A percentile compares a stretch with the other conserved stretches of the same genome.
phyloP scores from a whole-genome alignment of 768 basidiomycete species.

The Amanita phalloides region DNA sequence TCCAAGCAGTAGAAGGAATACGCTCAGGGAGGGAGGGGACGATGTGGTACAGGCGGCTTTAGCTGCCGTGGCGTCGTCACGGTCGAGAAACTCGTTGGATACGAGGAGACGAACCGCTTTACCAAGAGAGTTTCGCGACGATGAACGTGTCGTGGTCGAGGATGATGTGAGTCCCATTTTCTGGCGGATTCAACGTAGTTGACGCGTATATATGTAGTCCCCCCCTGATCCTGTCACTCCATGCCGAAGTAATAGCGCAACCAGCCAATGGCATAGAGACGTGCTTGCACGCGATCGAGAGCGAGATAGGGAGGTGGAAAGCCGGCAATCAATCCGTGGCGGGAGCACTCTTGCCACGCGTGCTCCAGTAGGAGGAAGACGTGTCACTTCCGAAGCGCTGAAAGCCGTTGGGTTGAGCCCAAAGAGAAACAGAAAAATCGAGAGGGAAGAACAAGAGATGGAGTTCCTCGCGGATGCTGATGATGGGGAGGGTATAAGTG shows the following conservation, averaged over 20 bases:
- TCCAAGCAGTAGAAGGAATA: background rate
- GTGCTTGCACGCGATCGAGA: background rate
- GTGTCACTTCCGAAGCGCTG: conserved; percentile 56
- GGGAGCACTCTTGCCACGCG: conserved; percentile 45
- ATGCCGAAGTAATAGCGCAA: conserved; percentile 11
- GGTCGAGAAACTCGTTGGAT: conserved; percentile 33
- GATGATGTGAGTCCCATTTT: background rate
- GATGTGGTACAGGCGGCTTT: conserved; percentile 47
- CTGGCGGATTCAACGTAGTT: background rate
- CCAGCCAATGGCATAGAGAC: background rate
- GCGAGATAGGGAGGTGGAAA: conserved; percentile 19
- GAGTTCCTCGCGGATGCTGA: conserved; percentile 8
- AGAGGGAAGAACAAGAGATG: background rate
- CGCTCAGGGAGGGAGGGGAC: conserved; percentile 10
- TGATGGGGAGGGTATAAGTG: conserved; percentile 14
- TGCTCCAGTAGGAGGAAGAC: conserved; percentile 31
- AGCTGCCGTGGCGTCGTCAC: conserved; percentile 47
- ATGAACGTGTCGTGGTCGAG: conserved; percentile 13
- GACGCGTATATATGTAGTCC: conserved; percentile 12
- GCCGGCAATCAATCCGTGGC: conserved; percentile 44
- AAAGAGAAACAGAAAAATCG: conserved; percentile 16
- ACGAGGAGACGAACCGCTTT: conserved; percentile 27
- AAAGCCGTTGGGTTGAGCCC: conserved; percentile 58
- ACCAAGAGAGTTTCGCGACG: conserved; percentile 31
- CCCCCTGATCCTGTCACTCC: conserved; percentile 30